Evolutionary conservation across 768 basidiomycete species (phyloP).

Genomic region (Boletus sensibilis): DNA sequence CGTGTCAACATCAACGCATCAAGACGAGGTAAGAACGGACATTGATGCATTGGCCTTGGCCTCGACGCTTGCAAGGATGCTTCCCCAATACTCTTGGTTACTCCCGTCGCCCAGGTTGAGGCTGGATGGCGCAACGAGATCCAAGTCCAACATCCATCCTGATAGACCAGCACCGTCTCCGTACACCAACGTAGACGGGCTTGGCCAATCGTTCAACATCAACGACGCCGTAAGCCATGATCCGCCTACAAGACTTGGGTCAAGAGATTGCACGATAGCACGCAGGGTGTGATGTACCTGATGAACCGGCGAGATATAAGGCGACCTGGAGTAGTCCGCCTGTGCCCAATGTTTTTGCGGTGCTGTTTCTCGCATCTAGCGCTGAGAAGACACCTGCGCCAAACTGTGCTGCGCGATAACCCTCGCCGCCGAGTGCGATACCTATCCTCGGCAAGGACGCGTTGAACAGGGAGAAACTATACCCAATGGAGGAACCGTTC

Average conservation of each 20-base stretch:
- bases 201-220: slow-evolving; percentile 62
- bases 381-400: slow-evolving; percentile 59
- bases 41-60: slow-evolving; percentile 55
- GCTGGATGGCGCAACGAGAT: slow-evolving; percentile 56
- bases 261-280: background rate
- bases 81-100: slow-evolving; percentile 55
- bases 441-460: slow-evolving; percentile 51
- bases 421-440: slow-evolving; percentile 69
- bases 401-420: slow-evolving; percentile 64
- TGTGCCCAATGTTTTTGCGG: slow-evolving; percentile 56
- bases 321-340: slow-evolving; percentile 71
- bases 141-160: slow-evolving; percentile 59
- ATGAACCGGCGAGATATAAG: slow-evolving; percentile 66
- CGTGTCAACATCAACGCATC: background rate
- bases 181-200: slow-evolving; percentile 53
- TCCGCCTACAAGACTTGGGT: slow-evolving; percentile 42
- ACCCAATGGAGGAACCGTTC: slow-evolving; percentile 51
- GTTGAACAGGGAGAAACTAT: slow-evolving; percentile 45
- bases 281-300: slow-evolving; percentile 40
- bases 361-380: slow-evolving; percentile 59
- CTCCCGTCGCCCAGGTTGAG: slow-evolving; percentile 41
- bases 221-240: slow-evolving; percentile 69
- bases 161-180: slow-evolving; percentile 47
- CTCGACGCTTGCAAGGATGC: slow-evolving; percentile 51
- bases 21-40: slow-evolving; percentile 35